phyloP scores from a whole-genome alignment of 2,329 filamentous ascomycete genomes.

The Fusarium longipes region DNA sequence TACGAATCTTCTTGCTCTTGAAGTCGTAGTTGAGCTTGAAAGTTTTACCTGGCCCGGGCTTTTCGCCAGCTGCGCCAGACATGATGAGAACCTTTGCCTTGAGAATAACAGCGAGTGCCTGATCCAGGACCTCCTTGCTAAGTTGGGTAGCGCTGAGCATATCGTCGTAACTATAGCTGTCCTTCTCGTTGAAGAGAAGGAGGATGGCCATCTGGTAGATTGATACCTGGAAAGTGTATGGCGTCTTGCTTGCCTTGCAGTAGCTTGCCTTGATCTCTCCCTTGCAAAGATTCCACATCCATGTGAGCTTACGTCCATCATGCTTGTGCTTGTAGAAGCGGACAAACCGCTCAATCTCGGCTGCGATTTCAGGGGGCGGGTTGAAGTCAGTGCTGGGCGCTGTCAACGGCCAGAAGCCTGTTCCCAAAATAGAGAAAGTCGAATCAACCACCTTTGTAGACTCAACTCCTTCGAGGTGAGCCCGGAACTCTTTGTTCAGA shows the following conservation, averaged over 20 bases:
- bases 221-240: slow-evolving; percentile 96
- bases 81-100: slow-evolving; percentile 91
- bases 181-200: slow-evolving; percentile 92
- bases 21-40: slow-evolving; percentile 94
- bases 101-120: slow-evolving; percentile 84
- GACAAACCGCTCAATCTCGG: slow-evolving; percentile 89
- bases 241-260: slow-evolving; percentile 87
- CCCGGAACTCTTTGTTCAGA: slow-evolving; percentile 88
- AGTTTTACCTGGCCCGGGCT: slow-evolving; percentile 79
- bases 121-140: slow-evolving; percentile 84
- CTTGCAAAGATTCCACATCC: slow-evolving; percentile 98
- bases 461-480: slow-evolving; percentile 68
- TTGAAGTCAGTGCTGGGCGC: slow-evolving; percentile 89
- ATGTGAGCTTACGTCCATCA: slow-evolving; percentile 93
- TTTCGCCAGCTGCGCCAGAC: slow-evolving; percentile 73
- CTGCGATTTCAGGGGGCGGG: slow-evolving; percentile 84
- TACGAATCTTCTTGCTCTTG: slow-evolving; percentile 97
- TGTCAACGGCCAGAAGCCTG: slow-evolving; percentile 95
- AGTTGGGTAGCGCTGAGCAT: slow-evolving; percentile 85
- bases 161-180: slow-evolving; percentile 86
- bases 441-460: slow-evolving; percentile 82
- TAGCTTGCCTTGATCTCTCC: slow-evolving; percentile 96
- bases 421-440: slow-evolving; percentile 91
- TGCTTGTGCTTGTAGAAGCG: slow-evolving; percentile 97
- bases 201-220: slow-evolving; percentile 98